phyloP scores from a whole-genome alignment of 2,329 filamentous ascomycete genomes.

The Colletotrichum sp. region DNA sequence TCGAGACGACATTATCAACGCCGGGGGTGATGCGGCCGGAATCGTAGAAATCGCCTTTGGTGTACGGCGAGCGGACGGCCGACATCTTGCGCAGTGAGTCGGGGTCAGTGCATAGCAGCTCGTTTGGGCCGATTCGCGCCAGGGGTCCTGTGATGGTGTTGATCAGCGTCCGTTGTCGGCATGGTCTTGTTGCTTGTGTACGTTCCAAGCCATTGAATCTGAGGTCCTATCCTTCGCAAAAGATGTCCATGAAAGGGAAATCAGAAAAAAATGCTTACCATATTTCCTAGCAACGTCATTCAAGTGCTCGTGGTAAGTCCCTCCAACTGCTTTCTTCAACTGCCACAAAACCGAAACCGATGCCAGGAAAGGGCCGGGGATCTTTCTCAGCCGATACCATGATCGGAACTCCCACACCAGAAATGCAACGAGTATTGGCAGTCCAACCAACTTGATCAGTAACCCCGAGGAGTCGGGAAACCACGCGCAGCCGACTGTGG shows the following conservation, averaged over 20 bases:
- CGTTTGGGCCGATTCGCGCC: slow-evolving; percentile 47
- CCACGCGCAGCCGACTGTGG: not conserved
- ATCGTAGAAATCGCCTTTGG: slow-evolving; percentile 40
- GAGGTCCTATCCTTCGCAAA: not conserved
- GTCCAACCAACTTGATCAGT: not conserved
- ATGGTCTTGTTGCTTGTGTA: not conserved
- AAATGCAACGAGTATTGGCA: not conserved
- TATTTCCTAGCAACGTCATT: slow-evolving; percentile 28
- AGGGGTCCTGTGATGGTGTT: slow-evolving; percentile 31
- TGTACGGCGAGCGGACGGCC: slow-evolving; percentile 39
- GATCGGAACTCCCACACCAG: slow-evolving; percentile 23
- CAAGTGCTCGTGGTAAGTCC: slow-evolving; percentile 28
- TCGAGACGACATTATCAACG: slow-evolving; percentile 39
- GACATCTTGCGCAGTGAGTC: slow-evolving; percentile 35
- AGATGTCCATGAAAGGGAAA: not conserved
- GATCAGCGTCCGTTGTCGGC: slow-evolving; percentile 12
- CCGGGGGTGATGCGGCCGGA: slow-evolving; percentile 40
- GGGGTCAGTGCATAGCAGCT: slow-evolving; percentile 44
- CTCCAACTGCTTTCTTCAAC: slow-evolving; percentile 25
- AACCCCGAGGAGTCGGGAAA: not conserved
- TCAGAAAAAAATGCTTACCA: not conserved
- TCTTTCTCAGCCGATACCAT: slow-evolving; percentile 32
- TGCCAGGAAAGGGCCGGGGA: slow-evolving; percentile 32
- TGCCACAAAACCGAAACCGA: slow-evolving; percentile 30
- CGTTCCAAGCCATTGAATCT: not conserved